A percentile compares a stretch with the other conserved stretches of the same genome.
Evolutionary conservation across 2,329 filamentous ascomycete genomes (phyloP).

Genomic region (Calonectria hawksworthii): DNA sequence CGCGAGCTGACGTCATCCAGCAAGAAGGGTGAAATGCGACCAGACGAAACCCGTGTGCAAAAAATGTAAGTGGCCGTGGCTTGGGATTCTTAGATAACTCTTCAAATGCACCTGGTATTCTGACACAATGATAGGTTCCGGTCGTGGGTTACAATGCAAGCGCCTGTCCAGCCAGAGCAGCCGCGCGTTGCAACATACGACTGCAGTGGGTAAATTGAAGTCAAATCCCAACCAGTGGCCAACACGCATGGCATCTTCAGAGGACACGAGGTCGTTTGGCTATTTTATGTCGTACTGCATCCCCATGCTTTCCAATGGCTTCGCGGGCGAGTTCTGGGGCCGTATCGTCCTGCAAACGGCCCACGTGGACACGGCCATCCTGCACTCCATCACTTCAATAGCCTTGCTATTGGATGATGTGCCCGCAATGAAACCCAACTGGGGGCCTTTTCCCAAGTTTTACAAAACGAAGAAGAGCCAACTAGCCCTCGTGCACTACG

Average conservation of each 20-base stretch:
- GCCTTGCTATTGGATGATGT: not conserved
- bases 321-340: not conserved
- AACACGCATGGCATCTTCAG: not conserved
- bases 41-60: not conserved
- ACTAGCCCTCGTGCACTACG: not conserved
- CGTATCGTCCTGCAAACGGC: not conserved
- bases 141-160: not conserved
- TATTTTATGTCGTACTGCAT: not conserved
- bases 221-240: not conserved
- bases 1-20: slow-evolving; percentile 2
- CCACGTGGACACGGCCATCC: not conserved
- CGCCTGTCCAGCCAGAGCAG: not conserved
- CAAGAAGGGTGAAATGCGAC: not conserved
- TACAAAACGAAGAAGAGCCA: not conserved
- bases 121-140: not conserved
- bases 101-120: too few relatives aligned
- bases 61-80: not conserved
- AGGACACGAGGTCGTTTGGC: not conserved
- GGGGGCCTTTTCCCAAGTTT: not conserved
- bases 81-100: not conserved
- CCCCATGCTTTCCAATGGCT: slow-evolving; percentile 1
- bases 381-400: not conserved
- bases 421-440: not conserved
- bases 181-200: not conserved
- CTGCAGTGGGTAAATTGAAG: not conserved